These are phyloP conservation scores for Solanum habrochaites DNA, from an alignment of 257 asterid genomes.

Conservation along the genomic window DNA sequence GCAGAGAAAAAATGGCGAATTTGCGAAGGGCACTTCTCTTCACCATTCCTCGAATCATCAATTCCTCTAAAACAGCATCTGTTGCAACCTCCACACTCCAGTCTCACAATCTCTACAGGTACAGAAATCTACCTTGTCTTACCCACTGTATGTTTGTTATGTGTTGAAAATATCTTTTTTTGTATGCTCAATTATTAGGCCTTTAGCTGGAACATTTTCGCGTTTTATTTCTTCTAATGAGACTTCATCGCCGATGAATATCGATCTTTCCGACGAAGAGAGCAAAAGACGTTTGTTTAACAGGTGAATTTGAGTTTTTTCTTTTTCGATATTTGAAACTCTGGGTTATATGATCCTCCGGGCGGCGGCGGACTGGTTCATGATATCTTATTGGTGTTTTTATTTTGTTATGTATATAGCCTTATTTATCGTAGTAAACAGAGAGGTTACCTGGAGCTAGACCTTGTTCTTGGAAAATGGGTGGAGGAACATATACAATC, in stretches of 20 bases:
- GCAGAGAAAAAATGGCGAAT: conserved; percentile 28
- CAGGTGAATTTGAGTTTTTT: conserved; percentile 23
- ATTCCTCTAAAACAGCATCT: conserved; percentile 18
- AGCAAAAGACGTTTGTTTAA: conserved; percentile 64
- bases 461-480: conserved; percentile 81
- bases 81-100: conserved; percentile 7
- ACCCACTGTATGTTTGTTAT: background rate
- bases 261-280: conserved; percentile 65
- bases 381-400: background rate
- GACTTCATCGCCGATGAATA: conserved; percentile 12
- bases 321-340: background rate
- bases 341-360: background rate
- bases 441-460: conserved; percentile 87
- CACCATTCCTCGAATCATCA: conserved; percentile 43
- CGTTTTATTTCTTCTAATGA: conserved; percentile 36
- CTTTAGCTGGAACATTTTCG: conserved; percentile 29
- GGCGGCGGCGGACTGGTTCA: background rate
- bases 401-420: conserved; percentile 20
- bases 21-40: conserved; percentile 38
- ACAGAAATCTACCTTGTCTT: background rate
- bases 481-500: conserved; percentile 72
- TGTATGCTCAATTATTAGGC: conserved; percentile 31
- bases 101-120: conserved; percentile 27
- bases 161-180: background rate
- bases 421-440: conserved; percentile 83